phyloP scores from a whole-genome alignment of 2,329 filamentous ascomycete genomes.

The Penicillium vulpinum region DNA sequence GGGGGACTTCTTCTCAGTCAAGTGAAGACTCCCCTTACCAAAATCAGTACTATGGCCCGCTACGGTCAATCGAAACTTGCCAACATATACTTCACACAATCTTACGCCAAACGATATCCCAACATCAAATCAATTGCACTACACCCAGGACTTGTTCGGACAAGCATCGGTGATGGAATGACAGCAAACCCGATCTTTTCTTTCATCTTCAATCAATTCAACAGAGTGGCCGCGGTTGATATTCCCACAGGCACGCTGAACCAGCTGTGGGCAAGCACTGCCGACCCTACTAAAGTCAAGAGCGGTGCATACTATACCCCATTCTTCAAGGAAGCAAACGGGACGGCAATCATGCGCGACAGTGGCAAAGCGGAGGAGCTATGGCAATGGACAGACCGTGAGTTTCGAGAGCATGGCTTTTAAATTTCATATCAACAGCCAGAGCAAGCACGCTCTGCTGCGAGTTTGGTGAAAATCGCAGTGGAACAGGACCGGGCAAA shows the following conservation, averaged over 20 bases:
- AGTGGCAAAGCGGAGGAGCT: slow-evolving; percentile 7
- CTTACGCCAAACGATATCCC: slow-evolving; percentile 1
- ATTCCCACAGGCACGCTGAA: not conserved
- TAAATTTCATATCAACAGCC: no score
- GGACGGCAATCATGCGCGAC: not conserved
- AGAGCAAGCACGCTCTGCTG: no score
- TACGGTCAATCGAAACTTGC: slow-evolving; percentile 22
- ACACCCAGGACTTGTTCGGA: not conserved
- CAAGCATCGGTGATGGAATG: not conserved
- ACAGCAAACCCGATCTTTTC: not conserved
- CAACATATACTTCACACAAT: slow-evolving; percentile 15
- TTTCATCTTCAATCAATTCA: not conserved
- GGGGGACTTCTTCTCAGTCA: slow-evolving; percentile 20
- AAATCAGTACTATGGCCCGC: slow-evolving; percentile 10
- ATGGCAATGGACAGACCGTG: slow-evolving; percentile 16
- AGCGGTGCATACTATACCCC: not conserved
- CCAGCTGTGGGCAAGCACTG: not conserved
- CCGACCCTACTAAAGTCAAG: not conserved
- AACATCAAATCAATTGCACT: not conserved
- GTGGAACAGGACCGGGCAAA: no score
- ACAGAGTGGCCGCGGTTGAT: not conserved
- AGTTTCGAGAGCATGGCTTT: not conserved
- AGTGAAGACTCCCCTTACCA: slow-evolving; percentile 12
- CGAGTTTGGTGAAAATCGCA: no score
- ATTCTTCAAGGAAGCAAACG: not conserved